These are phyloP conservation scores for Aspergillus carbonarius DNA, from an alignment of 2,329 filamentous ascomycete species.

Conservation along the genomic window DNA sequence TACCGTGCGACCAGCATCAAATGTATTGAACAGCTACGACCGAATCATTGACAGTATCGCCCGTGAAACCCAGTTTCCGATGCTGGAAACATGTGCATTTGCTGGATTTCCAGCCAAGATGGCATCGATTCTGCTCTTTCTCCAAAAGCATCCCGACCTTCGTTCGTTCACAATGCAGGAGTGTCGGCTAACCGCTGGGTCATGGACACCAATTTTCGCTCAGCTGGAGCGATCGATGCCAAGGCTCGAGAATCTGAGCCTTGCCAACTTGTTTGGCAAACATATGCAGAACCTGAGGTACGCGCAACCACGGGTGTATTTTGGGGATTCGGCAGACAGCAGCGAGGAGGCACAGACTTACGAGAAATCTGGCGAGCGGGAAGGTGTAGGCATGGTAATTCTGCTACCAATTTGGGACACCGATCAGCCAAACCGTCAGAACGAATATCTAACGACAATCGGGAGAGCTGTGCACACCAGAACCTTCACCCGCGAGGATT, in stretches of 20 bases:
- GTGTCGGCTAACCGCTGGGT: constrained; percentile 1
- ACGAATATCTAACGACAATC: not conserved
- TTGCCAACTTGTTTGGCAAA: not conserved
- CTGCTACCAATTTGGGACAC: not conserved
- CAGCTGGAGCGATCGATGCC: not conserved
- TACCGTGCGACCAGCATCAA: not conserved
- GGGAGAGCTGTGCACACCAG: not conserved
- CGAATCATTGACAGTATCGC: constrained; percentile 5
- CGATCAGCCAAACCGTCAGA: not conserved
- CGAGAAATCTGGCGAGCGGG: not conserved
- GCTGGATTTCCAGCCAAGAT: not conserved
- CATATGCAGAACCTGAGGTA: not conserved
- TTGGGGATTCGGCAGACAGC: not conserved
- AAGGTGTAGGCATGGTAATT: not conserved
- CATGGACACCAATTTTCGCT: constrained; percentile 7
- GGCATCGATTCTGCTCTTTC: constrained; percentile 5
- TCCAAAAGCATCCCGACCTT: not conserved
- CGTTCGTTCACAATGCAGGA: not conserved
- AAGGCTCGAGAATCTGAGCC: not conserved
- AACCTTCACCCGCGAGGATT: not conserved
- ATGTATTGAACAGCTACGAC: not conserved
- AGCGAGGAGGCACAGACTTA: not conserved
- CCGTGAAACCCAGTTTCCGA: not conserved
- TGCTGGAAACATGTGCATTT: not conserved
- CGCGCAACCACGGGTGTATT: not conserved